Conservation (phyloP, 768 basidiomycete genomes). For the Cubamyces sp. region DNA sequence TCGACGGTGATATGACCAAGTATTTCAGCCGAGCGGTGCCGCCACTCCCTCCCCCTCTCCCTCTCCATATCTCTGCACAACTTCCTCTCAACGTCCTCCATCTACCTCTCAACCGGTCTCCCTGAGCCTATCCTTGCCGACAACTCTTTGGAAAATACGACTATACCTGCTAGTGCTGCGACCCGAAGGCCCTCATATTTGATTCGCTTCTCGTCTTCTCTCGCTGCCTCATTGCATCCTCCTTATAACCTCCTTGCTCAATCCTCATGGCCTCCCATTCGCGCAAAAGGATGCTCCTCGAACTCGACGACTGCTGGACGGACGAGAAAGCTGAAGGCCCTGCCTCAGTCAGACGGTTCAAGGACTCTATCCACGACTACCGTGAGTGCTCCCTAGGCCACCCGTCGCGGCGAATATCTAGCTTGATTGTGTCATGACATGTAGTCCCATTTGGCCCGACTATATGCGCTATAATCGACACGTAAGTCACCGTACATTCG, state of each 20-base stretch:
- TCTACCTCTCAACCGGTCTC: not conserved
- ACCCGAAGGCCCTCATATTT: not conserved
- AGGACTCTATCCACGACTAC: slow-evolving; percentile 35
- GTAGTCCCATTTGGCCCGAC: slow-evolving; percentile 40
- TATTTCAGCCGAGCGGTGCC: not conserved
- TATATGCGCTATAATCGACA: slow-evolving; percentile 63
- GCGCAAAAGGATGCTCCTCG: slow-evolving; percentile 23
- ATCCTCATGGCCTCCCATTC: not conserved
- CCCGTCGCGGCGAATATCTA: not conserved
- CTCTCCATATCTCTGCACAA: no score
- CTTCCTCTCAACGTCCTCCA: no score
- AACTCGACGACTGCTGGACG: slow-evolving; percentile 21
- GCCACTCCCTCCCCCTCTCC: no score
- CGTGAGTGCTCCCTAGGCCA: slow-evolving; percentile 23
- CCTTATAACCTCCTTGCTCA: not conserved
- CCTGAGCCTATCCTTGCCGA: not conserved
- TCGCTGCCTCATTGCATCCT: slow-evolving; percentile 8
- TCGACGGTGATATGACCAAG: not conserved
- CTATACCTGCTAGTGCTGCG: not conserved
- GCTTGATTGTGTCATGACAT: not conserved
- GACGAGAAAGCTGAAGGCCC: slow-evolving; percentile 9
- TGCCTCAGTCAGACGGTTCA: slow-evolving; percentile 28
- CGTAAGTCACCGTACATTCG: slow-evolving; percentile 48
- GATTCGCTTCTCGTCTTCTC: slow-evolving; percentile 1
- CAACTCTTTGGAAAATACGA: not conserved